Evolutionary conservation across 345 rosid species (phyloP).

Genomic region (Rhodamnia argentea): DNA sequence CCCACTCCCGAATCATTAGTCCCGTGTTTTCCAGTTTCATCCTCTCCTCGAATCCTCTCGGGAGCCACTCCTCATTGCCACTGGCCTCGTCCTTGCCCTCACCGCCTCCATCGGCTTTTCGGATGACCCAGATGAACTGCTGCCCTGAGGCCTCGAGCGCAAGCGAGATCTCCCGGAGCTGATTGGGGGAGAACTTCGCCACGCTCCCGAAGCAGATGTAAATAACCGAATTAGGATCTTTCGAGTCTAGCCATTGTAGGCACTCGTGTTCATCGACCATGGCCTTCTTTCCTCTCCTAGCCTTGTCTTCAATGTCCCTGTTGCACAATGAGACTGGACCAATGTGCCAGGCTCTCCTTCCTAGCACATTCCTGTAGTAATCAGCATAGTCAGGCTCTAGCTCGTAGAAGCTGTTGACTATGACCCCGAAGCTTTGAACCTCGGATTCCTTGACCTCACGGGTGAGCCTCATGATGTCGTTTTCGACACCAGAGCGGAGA

Average conservation of each 20-base stretch:
- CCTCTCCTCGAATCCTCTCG: slow-evolving; percentile 26
- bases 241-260: slow-evolving; percentile 25
- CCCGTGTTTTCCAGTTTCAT: slow-evolving; percentile 18
- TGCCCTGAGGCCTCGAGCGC: slow-evolving; percentile 27
- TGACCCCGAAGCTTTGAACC: slow-evolving; percentile 1
- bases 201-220: slow-evolving; percentile 38
- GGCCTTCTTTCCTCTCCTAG: slow-evolving; percentile 15
- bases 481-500: neutral
- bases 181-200: slow-evolving; percentile 10
- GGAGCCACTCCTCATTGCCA: slow-evolving; percentile 26
- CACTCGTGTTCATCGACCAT: slow-evolving; percentile 23
- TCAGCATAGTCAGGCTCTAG: slow-evolving; percentile 11
- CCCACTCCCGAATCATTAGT: slow-evolving; percentile 50
- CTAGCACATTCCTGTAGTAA: neutral
- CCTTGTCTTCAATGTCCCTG: slow-evolving; percentile 7
- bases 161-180: slow-evolving; percentile 24
- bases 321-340: slow-evolving; percentile 9
- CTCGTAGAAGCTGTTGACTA: slow-evolving; percentile 9
- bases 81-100: neutral
- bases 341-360: slow-evolving; percentile 3
- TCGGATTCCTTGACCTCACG: neutral
- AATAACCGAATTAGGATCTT: slow-evolving; percentile 20
- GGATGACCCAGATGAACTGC: slow-evolving; percentile 46
- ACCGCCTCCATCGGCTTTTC: neutral
- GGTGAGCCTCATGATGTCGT: neutral